Base-by-base conservation (phyloP, 2,329 filamentous ascomycete genomes). In the Gliomastix tumulicola region DNA sequence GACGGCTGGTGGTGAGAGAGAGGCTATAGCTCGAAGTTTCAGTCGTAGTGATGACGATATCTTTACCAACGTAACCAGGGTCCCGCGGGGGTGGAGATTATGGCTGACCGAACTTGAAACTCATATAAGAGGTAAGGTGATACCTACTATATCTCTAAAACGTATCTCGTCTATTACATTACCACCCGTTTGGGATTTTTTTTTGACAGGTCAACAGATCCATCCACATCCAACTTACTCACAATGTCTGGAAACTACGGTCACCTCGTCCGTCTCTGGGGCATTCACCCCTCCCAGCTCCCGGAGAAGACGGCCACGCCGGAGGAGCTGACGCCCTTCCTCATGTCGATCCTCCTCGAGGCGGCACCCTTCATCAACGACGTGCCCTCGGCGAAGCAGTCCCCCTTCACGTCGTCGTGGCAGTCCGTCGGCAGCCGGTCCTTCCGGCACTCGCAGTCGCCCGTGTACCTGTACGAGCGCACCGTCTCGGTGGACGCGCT, bases 291-390 rank as follows among this genome's bases (percentile, higher is more conserved):
- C 13, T 54, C 57, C 20, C 65, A 72, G 41, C 63, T 79, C 2
- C 75, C 74, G 3, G 36, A 59, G 20, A 40, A 59, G 23, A 49
- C 53, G 12, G 61, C 64, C 5, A 48, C 57, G 3, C 39, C 54
- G 5, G 59, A 66, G 20, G 63, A 68, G 23, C 59, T 82, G 13
- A 52, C 57, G 17, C 58, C 65, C 6, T 71, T 84, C 43, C 53
- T 82, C 40, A 53, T 57, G 9, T 54, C 65, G 6, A 59, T 79
- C 18, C 61, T 84, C 21, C 50, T 59, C n/a, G 79, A 84, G 52
- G 71, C 74, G 17, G 54, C 76, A 20, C 63, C 67, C 2, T 81
- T 84, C 52, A 65, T 82, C 50, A 67, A 70, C 47, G 62, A 63
- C 9, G 66, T 75, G 22, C 66, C 76, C 7, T 66, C 71, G 17